These are phyloP conservation scores for Cladosporium colombiae DNA, from an alignment of 2,329 filamentous ascomycete genomes.

Conservation along the genomic window DNA sequence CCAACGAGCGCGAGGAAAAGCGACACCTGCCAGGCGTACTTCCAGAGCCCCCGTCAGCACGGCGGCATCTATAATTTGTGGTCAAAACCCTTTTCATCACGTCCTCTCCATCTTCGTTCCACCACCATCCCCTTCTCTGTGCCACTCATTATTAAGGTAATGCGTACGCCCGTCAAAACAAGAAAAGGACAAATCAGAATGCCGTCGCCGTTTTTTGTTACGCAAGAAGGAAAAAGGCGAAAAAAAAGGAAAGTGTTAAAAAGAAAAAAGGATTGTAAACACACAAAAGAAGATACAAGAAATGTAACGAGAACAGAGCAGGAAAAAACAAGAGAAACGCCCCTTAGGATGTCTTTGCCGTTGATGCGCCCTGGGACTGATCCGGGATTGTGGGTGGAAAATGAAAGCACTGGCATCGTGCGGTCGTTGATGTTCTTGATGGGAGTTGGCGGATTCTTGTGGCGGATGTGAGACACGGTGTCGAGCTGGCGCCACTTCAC, in stretches of 20 bases:
- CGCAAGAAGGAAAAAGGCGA: neutral
- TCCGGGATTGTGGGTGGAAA: slow-evolving; percentile 34
- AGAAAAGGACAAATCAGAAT: neutral
- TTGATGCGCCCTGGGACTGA: slow-evolving; percentile 36
- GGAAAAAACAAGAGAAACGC: slow-evolving; percentile 60
- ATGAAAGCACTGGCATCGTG: slow-evolving; percentile 20
- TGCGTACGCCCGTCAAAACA: neutral
- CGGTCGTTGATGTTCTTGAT: neutral
- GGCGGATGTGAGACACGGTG: neutral
- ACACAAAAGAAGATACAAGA: slow-evolving; percentile 11
- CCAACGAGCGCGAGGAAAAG: neutral
- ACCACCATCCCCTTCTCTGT: neutral
- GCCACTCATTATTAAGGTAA: slow-evolving; percentile 13
- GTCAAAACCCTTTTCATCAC: neutral
- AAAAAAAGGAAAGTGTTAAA: neutral
- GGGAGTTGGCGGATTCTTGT: neutral
- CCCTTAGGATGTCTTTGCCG: slow-evolving; percentile 26
- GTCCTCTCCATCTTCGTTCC: slow-evolving; percentile 5
- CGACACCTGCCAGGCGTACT: neutral
- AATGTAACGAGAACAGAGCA: slow-evolving; percentile 41
- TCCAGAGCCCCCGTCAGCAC: neutral
- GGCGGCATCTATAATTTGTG: slow-evolving; percentile 3
- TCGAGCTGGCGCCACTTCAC: slow-evolving; percentile 7
- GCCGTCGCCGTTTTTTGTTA: slow-evolving; percentile 11
- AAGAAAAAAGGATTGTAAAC: neutral